Percentiles rank a stretch among this genome's conserved stretches.
These are phyloP conservation scores for Xylariaceae sp. DNA, from an alignment of 2,329 filamentous ascomycete genomes.

Conservation along the genomic window DNA sequence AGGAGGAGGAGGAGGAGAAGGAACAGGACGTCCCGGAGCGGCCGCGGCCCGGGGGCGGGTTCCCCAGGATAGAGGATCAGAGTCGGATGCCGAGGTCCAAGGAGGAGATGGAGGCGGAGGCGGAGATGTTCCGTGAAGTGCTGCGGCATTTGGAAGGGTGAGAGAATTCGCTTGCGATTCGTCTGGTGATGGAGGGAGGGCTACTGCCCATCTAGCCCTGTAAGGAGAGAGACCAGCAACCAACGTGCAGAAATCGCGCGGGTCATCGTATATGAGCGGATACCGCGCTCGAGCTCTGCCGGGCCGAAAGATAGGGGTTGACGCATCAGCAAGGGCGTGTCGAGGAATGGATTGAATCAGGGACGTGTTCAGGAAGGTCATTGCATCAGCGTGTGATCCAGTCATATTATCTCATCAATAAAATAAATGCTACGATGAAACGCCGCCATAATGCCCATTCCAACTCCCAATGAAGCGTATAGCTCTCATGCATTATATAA, in stretches of 20 bases:
- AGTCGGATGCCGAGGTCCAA: constrained; percentile 61
- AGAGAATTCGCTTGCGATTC: too few species aligned
- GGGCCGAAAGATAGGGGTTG: too few species aligned
- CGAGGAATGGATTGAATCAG: too few species aligned
- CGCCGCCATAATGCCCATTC: neutral
- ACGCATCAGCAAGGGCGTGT: neutral
- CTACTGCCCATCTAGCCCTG: too few species aligned
- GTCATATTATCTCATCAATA: too few species aligned
- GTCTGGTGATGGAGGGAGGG: too few species aligned
- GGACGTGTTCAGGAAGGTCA: too few species aligned
- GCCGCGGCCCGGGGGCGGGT: constrained; percentile 50
- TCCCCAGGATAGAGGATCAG: constrained; percentile 69
- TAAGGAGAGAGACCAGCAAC: too few species aligned
- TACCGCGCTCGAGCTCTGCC: too few species aligned
- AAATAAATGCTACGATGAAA: neutral
- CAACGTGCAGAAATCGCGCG: too few species aligned
- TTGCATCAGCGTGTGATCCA: too few species aligned
- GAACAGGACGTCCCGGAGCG: constrained; percentile 23
- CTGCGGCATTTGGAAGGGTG: constrained; percentile 38
- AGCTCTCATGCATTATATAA: neutral
- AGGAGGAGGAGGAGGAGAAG: constrained; percentile 9
- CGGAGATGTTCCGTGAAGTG: constrained; percentile 56
- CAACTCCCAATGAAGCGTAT: neutral
- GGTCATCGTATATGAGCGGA: too few species aligned
- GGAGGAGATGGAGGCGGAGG: constrained; percentile 78